Evolutionary conservation across 176 grass and related monocot genomes (phyloP).

Genomic region (Rhipidocladum racemiflorum): DNA sequence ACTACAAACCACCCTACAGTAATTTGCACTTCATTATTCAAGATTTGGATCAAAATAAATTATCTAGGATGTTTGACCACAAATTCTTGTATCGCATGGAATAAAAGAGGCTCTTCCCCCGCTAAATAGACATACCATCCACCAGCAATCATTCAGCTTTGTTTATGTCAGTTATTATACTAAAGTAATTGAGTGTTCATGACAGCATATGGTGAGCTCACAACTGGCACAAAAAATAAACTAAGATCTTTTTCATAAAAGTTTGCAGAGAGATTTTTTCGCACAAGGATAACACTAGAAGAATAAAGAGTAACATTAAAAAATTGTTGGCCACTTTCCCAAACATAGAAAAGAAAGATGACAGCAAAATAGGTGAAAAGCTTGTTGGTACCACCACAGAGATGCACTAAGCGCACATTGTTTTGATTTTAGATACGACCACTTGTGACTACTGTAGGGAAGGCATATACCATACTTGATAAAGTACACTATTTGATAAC

Average conservation of each 20-base stretch:
- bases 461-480: slow-evolving; percentile 10
- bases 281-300: slow-evolving; percentile 26
- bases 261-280: background rate
- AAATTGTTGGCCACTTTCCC: slow-evolving; percentile 31
- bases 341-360: slow-evolving; percentile 43
- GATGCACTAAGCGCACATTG: slow-evolving; percentile 27
- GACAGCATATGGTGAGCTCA: slow-evolving; percentile 6
- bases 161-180: background rate
- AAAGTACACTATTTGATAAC: slow-evolving; percentile 33
- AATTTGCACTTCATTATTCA: slow-evolving; percentile 14
- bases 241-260: slow-evolving; percentile 3
- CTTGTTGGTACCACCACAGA: slow-evolving; percentile 31
- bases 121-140: slow-evolving; percentile 8
- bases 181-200: slow-evolving; percentile 12
- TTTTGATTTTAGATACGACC: slow-evolving; percentile 27
- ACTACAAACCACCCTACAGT: background rate
- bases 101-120: background rate
- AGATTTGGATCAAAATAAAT: slow-evolving; percentile 8
- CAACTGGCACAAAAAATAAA: slow-evolving; percentile 12
- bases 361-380: slow-evolving; percentile 41
- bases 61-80: slow-evolving; percentile 5
- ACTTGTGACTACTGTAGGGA: slow-evolving; percentile 27
- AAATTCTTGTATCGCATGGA: slow-evolving; percentile 4
- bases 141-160: slow-evolving; percentile 13
- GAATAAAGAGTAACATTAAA: slow-evolving; percentile 19